A percentile compares a stretch with the other conserved stretches of the same genome.
Conservation (phyloP, 2,329 filamentous ascomycete genomes). For the Fusarium nurragi region DNA sequence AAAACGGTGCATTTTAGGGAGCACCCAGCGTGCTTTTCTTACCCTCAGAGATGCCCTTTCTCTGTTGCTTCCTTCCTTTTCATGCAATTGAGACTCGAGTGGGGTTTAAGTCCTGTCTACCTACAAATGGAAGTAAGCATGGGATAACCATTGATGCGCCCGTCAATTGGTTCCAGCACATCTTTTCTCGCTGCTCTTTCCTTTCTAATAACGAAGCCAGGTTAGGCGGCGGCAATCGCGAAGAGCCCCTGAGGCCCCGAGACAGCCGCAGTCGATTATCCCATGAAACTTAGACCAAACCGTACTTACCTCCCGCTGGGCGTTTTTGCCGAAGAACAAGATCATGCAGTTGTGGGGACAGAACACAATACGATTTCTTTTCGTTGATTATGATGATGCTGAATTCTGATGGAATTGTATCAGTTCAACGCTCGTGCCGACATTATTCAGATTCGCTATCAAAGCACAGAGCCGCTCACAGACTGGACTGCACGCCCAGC, state of each 20-base stretch:
- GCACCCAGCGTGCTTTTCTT: slow-evolving; percentile 5
- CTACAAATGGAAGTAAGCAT: not conserved
- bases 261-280: slow-evolving; percentile 18
- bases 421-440: not conserved
- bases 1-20: not conserved
- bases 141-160: not conserved
- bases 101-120: not conserved
- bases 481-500: not conserved
- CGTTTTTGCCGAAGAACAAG: not conserved
- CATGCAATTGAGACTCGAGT: not conserved
- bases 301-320: not conserved
- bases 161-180: slow-evolving; percentile 3
- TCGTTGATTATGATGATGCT: not conserved
- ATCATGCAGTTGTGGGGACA: not conserved
- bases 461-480: not conserved
- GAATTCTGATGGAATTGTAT: too few relatives aligned
- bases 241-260: slow-evolving; percentile 14
- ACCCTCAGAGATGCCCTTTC: not conserved
- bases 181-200: slow-evolving; percentile 16
- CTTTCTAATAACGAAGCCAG: slow-evolving; percentile 9
- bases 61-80: not conserved
- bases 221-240: slow-evolving; percentile 19
- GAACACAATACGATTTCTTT: not conserved
- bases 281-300: not conserved
- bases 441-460: not conserved